These are phyloP conservation scores for Amniculicola lignicola DNA, from an alignment of 495 filamentous ascomycete genomes.

Conservation along the genomic window DNA sequence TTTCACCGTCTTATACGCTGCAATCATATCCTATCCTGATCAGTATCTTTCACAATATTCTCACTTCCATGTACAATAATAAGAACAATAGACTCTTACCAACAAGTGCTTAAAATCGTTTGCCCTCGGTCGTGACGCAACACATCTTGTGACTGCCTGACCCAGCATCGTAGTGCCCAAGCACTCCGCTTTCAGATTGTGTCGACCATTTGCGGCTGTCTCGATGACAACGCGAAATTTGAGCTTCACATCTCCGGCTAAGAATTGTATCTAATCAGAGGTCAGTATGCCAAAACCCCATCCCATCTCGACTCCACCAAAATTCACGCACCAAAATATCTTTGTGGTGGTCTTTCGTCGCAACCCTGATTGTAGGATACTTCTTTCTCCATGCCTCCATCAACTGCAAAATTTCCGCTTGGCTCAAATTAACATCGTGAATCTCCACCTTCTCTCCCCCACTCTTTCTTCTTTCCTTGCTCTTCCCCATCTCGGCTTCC, in stretches of 20 bases:
- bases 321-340: slow-evolving; percentile 15
- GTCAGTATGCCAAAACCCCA: not conserved
- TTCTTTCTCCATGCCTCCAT: slow-evolving; percentile 15
- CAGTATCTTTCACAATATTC: not conserved
- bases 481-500: slow-evolving; percentile 1
- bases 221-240: slow-evolving; percentile 25
- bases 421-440: not conserved
- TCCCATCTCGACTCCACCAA: not conserved
- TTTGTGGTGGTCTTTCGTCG: slow-evolving; percentile 12
- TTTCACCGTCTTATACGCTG: slow-evolving; percentile 30
- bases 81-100: slow-evolving; percentile 14
- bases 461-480: not conserved
- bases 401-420: slow-evolving; percentile 5
- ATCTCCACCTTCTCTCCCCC: not conserved
- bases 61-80: not conserved
- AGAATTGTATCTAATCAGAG: slow-evolving; percentile 16
- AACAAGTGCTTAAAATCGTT: slow-evolving; percentile 32
- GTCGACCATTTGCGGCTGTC: slow-evolving; percentile 17
- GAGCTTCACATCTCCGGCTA: slow-evolving; percentile 3
- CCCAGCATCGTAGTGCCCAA: slow-evolving; percentile 19
- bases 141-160: slow-evolving; percentile 23
- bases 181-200: slow-evolving; percentile 29
- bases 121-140: slow-evolving; percentile 23
- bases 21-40: slow-evolving; percentile 36
- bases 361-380: slow-evolving; percentile 16